Evolutionary conservation across 2,329 filamentous ascomycete genomes (phyloP), one percentile per base, ranked within the genome.

Genomic region (Ascochyta pisi): DNA sequence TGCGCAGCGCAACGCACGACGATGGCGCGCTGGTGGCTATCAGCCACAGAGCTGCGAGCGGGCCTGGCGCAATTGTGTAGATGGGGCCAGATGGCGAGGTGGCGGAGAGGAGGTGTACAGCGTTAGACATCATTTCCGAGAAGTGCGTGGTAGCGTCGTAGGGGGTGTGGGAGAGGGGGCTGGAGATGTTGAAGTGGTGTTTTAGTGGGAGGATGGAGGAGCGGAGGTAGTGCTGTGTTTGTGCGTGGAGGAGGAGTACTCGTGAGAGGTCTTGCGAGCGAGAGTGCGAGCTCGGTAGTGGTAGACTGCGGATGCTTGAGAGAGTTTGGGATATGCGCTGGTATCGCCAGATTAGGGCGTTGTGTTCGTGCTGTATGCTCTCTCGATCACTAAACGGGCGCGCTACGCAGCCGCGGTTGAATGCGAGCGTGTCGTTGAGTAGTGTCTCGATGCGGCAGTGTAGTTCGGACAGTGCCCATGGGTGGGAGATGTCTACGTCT

Each of bases 31-130:
- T 64, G 1, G 60, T 57, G 12, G 62, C 58, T 10, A 73, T 62
- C 1, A 68, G 51, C 67, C 66, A 74, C 33, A 75, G 54, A 0
- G 62, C 70, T 12, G 65, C 54, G 3, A 69, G 46, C 6, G 70
- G 49, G 5, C 70, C 69, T 3, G 64, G 63, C 9, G 62, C 52
- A 0, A 65, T 64, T 1, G 67, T 64, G 53, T 73, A 75, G 2
- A 71, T 62, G 1, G 72, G 71, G 0, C 63, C 47, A 37, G 26
- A 35, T 34, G 46, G 8, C 39, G 33, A n/a, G 35, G 43, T 44
- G 34, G 43, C 46, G 13, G 45, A 45, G 19, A 58, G 50, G 4
- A 62, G 57, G 38, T 48, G 55, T 15, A 41, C 59, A 35, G 57
- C 62, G 41, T 67, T 42, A 15, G 60, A 44, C 42, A 69, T 58